Evolutionary conservation across 2,329 filamentous ascomycete genomes (phyloP).

Genomic region (Fonsecaea erecta): DNA sequence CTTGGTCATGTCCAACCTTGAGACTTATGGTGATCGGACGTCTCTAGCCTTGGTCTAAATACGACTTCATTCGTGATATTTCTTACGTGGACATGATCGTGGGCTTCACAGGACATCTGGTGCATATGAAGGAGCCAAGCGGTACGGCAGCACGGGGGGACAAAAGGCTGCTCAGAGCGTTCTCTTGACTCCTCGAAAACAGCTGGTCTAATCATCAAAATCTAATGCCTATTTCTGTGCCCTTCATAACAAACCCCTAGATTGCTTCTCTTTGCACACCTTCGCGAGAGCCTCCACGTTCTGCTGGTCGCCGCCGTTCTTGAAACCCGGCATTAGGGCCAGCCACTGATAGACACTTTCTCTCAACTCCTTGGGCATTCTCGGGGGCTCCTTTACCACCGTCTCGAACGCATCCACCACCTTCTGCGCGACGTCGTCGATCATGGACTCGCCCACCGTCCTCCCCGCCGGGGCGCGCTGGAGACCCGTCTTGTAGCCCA

Average conservation of each 20-base stretch:
- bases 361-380: constrained; percentile 35
- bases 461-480: constrained; percentile 10
- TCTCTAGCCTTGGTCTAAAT: no score
- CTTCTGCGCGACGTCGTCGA: constrained; percentile 31
- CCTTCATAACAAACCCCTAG: constrained; percentile 33
- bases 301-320: constrained; percentile 20
- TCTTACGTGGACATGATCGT: no score
- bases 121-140: no score
- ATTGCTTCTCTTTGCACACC: constrained; percentile 31
- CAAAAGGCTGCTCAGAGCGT: not conserved
- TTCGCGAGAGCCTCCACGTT: constrained; percentile 27
- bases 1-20: no score
- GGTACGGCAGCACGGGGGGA: not conserved
- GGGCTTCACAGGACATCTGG: no score
- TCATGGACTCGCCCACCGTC: constrained; percentile 25
- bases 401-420: constrained; percentile 35
- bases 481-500: constrained; percentile 34
- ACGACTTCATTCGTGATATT: no score
- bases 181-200: not conserved
- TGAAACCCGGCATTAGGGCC: constrained; percentile 38
- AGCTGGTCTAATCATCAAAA: not conserved
- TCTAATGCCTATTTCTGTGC: no score
- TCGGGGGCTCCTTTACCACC: constrained; percentile 30
- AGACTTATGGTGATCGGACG: no score
- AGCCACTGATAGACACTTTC: constrained; percentile 37